Conservation (phyloP, 208 protist species). For the Acanthamoeba culbertsoni region DNA sequence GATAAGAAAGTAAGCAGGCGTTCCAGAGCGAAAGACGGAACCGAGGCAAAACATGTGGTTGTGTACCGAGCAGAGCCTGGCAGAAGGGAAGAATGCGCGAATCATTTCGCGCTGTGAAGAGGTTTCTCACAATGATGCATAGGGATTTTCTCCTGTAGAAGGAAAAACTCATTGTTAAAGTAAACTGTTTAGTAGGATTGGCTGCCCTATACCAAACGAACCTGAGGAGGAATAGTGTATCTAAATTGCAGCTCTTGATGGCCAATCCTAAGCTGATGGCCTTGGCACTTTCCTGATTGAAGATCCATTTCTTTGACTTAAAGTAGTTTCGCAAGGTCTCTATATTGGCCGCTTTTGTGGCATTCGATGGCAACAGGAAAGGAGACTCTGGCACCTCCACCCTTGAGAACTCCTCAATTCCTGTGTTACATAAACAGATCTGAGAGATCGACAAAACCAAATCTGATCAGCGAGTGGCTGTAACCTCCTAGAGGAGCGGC, state of each 20-base stretch:
- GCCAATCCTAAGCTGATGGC: background rate
- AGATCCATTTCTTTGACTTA: background rate
- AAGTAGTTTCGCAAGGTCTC: background rate
- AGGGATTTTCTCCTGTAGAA: background rate
- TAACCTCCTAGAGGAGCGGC: background rate
- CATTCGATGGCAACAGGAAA: background rate
- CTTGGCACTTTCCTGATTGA: background rate
- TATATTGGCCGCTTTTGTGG: background rate
- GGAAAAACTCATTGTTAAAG: no score
- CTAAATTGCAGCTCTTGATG: slow-evolving; percentile 13
- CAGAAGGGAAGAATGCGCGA: background rate
- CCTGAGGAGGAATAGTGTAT: background rate
- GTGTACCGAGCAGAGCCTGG: background rate
- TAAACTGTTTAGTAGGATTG: no score
- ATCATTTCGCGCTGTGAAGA: background rate
- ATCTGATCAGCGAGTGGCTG: background rate
- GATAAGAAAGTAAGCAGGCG: background rate
- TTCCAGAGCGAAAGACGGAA: background rate
- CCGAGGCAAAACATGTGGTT: background rate
- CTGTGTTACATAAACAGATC: no score
- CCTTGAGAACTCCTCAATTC: background rate
- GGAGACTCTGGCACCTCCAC: background rate
- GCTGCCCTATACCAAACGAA: background rate
- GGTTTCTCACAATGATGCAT: background rate
- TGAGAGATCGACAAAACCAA: no score